Conservation (phyloP, 768 basidiomycete genomes). For the Tylopilus subfusipes region DNA sequence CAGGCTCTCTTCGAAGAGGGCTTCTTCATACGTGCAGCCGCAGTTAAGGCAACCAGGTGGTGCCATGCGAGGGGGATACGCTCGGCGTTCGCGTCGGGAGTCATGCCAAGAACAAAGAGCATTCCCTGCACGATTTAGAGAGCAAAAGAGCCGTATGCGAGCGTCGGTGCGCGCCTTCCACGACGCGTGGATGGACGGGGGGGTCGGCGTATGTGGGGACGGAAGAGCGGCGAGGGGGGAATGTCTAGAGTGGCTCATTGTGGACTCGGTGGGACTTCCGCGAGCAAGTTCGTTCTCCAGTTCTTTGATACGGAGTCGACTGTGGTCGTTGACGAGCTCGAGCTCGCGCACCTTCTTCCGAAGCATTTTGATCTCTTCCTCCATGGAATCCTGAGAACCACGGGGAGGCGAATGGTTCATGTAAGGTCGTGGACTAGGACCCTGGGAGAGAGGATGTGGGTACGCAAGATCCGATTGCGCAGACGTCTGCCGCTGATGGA, state of each 20-base stretch:
- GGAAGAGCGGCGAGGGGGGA: conserved; percentile 15
- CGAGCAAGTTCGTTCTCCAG: conserved; percentile 46
- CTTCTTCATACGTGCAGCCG: conserved; percentile 80
- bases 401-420: conserved; percentile 19
- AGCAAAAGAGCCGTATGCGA: conserved; percentile 68
- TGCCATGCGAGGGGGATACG: conserved; percentile 75
- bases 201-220: conserved; percentile 32
- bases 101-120: conserved; percentile 91
- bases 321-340: conserved; percentile 55
- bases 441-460: conserved; percentile 13
- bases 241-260: conserved; percentile 18
- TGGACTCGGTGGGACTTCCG: conserved; percentile 24
- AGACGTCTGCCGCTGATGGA: conserved; percentile 25
- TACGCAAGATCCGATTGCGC: conserved; percentile 21
- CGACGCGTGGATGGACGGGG: conserved; percentile 45
- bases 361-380: conserved; percentile 54
- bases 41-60: conserved; percentile 79
- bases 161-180: conserved; percentile 76
- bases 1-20: conserved; percentile 83
- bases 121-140: conserved; percentile 83
- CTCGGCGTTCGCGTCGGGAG: conserved; percentile 76
- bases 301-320: conserved; percentile 44
- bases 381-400: conserved; percentile 24
- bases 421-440: conserved; percentile 20
- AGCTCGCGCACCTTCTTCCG: conserved; percentile 59